These are phyloP conservation scores for Cymodocea nodosa DNA, from an alignment of 116 monocot genomes.

Conservation along the genomic window DNA sequence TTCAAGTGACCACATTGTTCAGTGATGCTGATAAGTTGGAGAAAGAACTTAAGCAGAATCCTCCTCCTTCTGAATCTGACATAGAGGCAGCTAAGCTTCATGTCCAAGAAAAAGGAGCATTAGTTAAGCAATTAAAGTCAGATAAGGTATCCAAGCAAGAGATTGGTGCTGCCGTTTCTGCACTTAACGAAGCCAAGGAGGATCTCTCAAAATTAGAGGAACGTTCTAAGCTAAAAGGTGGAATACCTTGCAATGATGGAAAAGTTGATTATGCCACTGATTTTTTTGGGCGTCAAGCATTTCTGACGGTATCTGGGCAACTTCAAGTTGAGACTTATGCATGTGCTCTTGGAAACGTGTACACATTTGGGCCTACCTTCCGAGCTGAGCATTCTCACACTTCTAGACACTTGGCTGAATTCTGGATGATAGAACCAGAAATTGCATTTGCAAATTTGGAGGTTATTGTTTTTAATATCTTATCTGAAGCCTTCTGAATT, in stretches of 20 bases:
- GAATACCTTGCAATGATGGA: conserved; percentile 69
- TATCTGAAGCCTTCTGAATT: too few species aligned
- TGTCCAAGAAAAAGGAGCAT: conserved; percentile 66
- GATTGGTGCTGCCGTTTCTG: conserved; percentile 50
- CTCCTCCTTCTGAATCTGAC: conserved; percentile 76
- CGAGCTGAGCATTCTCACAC: conserved; percentile 95
- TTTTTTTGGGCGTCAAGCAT: conserved; percentile 91
- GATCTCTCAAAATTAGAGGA: conserved; percentile 64
- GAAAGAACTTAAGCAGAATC: conserved; percentile 66
- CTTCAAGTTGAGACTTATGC: conserved; percentile 96
- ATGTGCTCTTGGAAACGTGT: conserved; percentile 86
- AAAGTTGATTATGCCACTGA: conserved; percentile 63
- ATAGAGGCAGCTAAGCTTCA: conserved; percentile 53
- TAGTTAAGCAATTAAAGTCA: conserved; percentile 53
- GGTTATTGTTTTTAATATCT: conserved; percentile 13
- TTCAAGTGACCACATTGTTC: conserved; percentile 84
- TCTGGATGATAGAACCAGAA: conserved; percentile 99
- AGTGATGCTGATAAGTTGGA: conserved; percentile 82
- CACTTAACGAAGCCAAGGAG: conserved; percentile 70
- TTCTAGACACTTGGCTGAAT: conserved; percentile 87
- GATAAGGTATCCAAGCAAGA: conserved; percentile 56
- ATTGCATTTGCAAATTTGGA: conserved; percentile 88
- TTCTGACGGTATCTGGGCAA: conserved; percentile 87
- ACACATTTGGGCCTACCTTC: conserved; percentile 96
- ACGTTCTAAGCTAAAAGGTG: conserved; percentile 66